phyloP scores from a whole-genome alignment of 2,329 filamentous ascomycete species.

The Exophiala aquamarina region DNA sequence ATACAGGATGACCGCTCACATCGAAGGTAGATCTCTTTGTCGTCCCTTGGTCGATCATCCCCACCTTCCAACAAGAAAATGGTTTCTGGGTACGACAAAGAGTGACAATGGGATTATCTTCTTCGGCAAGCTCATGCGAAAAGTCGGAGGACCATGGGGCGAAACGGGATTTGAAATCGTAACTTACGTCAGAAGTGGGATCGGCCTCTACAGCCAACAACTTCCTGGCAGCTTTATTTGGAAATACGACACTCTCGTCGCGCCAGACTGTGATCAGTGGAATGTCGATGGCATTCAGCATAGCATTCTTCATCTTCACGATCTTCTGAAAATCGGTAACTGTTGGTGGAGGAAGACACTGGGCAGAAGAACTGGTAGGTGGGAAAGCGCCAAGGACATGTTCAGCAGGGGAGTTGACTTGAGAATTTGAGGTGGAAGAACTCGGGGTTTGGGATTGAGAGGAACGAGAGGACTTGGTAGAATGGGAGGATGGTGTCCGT shows the following conservation, averaged over 20 bases:
- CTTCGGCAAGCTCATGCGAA: slow-evolving; percentile 53
- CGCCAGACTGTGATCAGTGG: slow-evolving; percentile 80
- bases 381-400: slow-evolving; percentile 61
- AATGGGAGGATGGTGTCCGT: slow-evolving; percentile 21
- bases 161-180: slow-evolving; percentile 62
- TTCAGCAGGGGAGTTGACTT: slow-evolving; percentile 51
- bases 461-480: slow-evolving; percentile 20
- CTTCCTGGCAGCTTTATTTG: slow-evolving; percentile 64
- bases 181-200: slow-evolving; percentile 45
- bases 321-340: slow-evolving; percentile 72
- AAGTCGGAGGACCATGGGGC: slow-evolving; percentile 68
- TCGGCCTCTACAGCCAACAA: slow-evolving; percentile 50
- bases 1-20: slow-evolving; percentile 65
- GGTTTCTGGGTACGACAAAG: slow-evolving; percentile 62
- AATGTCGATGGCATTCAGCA: slow-evolving; percentile 72
- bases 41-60: slow-evolving; percentile 58
- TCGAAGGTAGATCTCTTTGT: slow-evolving; percentile 62
- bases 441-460: slow-evolving; percentile 25
- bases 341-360: slow-evolving; percentile 54
- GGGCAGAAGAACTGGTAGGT: slow-evolving; percentile 64
- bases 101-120: slow-evolving; percentile 67
- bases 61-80: slow-evolving; percentile 61
- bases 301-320: slow-evolving; percentile 71
- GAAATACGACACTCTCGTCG: slow-evolving; percentile 71
- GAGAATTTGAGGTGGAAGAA: slow-evolving; percentile 37